Evolutionary conservation across 768 basidiomycete species (phyloP), one percentile per base, ranked within the genome.

Genomic region (Tephrocybe sp.): DNA sequence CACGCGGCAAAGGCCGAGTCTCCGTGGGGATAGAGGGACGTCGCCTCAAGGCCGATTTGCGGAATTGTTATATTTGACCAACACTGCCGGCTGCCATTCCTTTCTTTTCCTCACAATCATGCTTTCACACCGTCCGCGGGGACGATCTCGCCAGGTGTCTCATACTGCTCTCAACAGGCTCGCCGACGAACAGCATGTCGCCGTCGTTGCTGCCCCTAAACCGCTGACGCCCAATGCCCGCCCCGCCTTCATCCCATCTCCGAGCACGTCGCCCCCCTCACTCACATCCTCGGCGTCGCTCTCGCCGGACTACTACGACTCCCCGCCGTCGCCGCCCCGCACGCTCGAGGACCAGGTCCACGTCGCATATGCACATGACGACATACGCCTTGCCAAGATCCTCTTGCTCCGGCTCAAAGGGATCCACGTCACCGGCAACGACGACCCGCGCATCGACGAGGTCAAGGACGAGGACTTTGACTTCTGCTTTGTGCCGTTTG

Each of bases 341-440:
- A 78, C 81, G 0, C 76, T 86, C 54, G 75, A 79, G 44, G 85
- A 86, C 72, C 81, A 81, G 64, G 74, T 86, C 32, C 83, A 86
- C 60, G 71, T 77, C 58, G 86, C 86, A 6, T 86, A 86, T 59
- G 83, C 84, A 0, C 71, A 75, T 55, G 85, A 87, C 63, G 72
- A 88, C 69, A 79, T 87, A 50, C 83, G 80, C 52, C 76, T 81
- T 54, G 85, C 85, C 39, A 83, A 82, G 68, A 71, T 81, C 24
- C 75, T 87, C 10, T 73, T 85, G n/a, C 68, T 88, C 44, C 75
- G 77, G 18, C 77, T 85, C 57, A 79, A 78, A 59, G 85, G 84
- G 55, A 76, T 85, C 48, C 76, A 85, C 52, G 79, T 86, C 62
- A 70, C 75, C 9, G 73, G 74, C 11, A 78, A 81, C 65, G 66